phyloP scores from a whole-genome alignment of 257 asterid genomes.

The Solanum bulbocastanum region DNA sequence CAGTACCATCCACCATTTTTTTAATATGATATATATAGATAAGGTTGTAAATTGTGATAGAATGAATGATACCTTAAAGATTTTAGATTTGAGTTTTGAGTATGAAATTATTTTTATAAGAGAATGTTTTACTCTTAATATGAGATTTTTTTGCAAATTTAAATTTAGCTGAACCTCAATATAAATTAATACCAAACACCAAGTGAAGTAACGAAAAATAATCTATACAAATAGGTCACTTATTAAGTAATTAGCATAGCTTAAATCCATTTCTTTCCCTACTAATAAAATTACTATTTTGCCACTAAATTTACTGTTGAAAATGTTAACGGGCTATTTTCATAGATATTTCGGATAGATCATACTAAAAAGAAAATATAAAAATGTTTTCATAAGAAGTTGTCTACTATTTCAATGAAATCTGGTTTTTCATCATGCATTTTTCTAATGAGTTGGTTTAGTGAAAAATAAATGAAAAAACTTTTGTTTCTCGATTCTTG shows the following conservation, averaged over 20 bases:
- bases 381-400: neutral
- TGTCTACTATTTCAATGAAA: neutral
- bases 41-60: neutral
- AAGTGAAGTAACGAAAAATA: neutral
- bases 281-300: neutral
- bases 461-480: neutral
- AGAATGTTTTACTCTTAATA: rapidly evolving
- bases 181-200: neutral
- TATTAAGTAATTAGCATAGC: neutral
- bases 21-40: neutral
- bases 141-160: neutral
- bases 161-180: neutral
- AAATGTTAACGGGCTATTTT: neutral
- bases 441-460: neutral
- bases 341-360: neutral
- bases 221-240: neutral
- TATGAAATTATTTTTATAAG: neutral
- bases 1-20: neutral
- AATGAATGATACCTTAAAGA: neutral
- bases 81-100: neutral
- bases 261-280: neutral
- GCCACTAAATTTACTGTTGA: neutral
- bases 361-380: neutral
- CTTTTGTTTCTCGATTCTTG: neutral
- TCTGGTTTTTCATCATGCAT: rapidly evolving